phyloP scores from a whole-genome alignment of 345 rosid species.

The Aegle marmelos region DNA sequence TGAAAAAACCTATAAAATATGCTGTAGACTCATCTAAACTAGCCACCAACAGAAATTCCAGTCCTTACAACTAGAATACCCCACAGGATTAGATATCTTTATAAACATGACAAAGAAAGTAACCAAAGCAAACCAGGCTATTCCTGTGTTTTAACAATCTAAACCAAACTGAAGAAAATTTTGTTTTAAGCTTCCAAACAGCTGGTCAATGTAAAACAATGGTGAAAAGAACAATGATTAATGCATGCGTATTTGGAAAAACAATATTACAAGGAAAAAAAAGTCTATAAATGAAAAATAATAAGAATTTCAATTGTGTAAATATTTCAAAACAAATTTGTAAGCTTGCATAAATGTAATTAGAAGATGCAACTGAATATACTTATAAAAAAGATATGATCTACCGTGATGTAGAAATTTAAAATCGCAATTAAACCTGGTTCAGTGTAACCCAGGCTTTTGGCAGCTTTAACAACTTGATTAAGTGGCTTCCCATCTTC shows the following conservation, averaged over 20 bases:
- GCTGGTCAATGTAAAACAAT: too few relatives aligned
- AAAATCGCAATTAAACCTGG: slow-evolving; percentile 56
- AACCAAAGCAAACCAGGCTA: too few relatives aligned
- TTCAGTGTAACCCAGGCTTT: slow-evolving; percentile 87
- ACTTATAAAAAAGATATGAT: slow-evolving; percentile 4
- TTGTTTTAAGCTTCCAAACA: too few relatives aligned
- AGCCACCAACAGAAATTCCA: too few relatives aligned
- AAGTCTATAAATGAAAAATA: neutral
- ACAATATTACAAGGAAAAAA: neutral
- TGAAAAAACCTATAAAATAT: too few relatives aligned
- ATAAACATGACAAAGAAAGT: too few relatives aligned
- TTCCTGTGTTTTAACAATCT: too few relatives aligned
- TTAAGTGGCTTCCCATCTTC: slow-evolving; percentile 88
- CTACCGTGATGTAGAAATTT: slow-evolving; percentile 7
- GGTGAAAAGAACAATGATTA: neutral
- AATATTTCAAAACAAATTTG: neutral
- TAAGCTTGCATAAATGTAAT: neutral
- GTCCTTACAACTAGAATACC: too few relatives aligned
- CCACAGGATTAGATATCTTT: too few relatives aligned
- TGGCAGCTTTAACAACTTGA: slow-evolving; percentile 84
- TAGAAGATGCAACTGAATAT: neutral
- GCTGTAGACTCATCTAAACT: too few relatives aligned
- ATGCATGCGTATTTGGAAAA: neutral
- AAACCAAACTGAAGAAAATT: too few relatives aligned
- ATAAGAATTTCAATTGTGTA: neutral